Evolutionary conservation across 257 asterid genomes (phyloP), one percentile per base, ranked within the genome.

Genomic region (Nicotiana benthamiana): DNA sequence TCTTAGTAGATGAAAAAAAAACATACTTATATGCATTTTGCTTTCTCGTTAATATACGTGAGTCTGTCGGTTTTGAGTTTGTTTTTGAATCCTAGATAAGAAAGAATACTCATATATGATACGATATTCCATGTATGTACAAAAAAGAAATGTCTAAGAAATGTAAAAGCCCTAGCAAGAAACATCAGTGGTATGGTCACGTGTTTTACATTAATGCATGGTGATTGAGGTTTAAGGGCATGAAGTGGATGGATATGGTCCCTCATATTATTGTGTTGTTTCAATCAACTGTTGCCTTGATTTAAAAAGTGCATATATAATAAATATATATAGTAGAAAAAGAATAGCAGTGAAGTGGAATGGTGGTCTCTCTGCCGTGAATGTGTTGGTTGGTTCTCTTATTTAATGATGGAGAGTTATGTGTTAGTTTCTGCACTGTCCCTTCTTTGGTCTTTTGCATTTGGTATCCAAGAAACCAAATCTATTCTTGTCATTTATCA

Each of bases 381-480:
- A 32, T 66, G 79, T 75, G 63, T 85, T 22, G 76, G 87, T 82
- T 75, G 82, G 79, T 80, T 57, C 51, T 77, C 70, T 79, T 75
- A 56, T 79, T 65, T 26, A 75, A 79, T 74, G 36, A 74, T 74
- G 40, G 40, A 74, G 61, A 48, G 61, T 74, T 74, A 24, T 24
- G 43, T 74, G 43, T 26, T 74, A 48, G 61, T 48, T 72, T 53
- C 52, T 59, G 84, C 65, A 48, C 64, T 11, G 62, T 59, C 65
- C 79, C 53, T 30, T 10, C 75, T 40, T 12, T 34, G 68, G 18
- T 57, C 15, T 34, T 26, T 24, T 74, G 61, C 15, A 74, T 74
- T 46, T 74, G 61, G 36, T 48, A 74, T 48, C 22, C 61, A 48
- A 74, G 16, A 24, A 74, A 74, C 78, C 43, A 48, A 74, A 48